Percentiles rank a stretch among this genome's conserved stretches.
These are phyloP conservation scores for Wallemia ichthyophaga DNA, from an alignment of 1,284 basidiomycete genomes.

Conservation along the genomic window DNA sequence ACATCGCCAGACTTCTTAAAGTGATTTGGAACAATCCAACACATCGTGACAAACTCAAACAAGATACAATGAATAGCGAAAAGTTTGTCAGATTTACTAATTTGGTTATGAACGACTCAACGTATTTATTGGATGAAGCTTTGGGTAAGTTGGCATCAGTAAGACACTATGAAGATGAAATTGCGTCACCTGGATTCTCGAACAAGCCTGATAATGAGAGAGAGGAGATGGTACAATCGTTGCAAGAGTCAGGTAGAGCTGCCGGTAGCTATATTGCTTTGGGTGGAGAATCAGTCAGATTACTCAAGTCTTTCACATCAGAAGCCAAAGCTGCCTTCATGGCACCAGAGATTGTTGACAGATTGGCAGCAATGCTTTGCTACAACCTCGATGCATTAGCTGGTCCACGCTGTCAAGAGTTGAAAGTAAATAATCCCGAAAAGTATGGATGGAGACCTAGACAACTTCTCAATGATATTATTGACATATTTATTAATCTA, in stretches of 20 bases:
- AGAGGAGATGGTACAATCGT: constrained; percentile 48
- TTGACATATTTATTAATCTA: constrained; percentile 76
- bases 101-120: constrained; percentile 95
- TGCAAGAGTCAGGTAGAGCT: constrained; percentile 48
- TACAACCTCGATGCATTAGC: constrained; percentile 75
- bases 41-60: constrained; percentile 52
- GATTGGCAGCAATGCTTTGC: constrained; percentile 84
- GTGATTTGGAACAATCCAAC: constrained; percentile 62
- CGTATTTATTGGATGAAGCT: constrained; percentile 90
- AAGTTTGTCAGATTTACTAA: constrained; percentile 88
- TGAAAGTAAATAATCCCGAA: constrained; percentile 61
- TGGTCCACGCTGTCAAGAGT: constrained; percentile 47
- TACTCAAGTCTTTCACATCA: constrained; percentile 71
- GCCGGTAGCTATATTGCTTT: constrained; percentile 63
- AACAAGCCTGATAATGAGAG: constrained; percentile 39
- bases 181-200: constrained; percentile 20
- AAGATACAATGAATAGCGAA: constrained; percentile 54
- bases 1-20: constrained; percentile 57
- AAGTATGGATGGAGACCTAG: constrained; percentile 72
- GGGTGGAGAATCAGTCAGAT: constrained; percentile 56
- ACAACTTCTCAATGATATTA: constrained; percentile 50
- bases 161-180: constrained; percentile 52
- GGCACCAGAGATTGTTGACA: constrained; percentile 83
- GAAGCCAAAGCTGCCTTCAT: constrained; percentile 80
- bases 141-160: constrained; percentile 66